Base-by-base conservation (phyloP, 2,329 filamentous ascomycete species). In the Venturia asperata region DNA sequence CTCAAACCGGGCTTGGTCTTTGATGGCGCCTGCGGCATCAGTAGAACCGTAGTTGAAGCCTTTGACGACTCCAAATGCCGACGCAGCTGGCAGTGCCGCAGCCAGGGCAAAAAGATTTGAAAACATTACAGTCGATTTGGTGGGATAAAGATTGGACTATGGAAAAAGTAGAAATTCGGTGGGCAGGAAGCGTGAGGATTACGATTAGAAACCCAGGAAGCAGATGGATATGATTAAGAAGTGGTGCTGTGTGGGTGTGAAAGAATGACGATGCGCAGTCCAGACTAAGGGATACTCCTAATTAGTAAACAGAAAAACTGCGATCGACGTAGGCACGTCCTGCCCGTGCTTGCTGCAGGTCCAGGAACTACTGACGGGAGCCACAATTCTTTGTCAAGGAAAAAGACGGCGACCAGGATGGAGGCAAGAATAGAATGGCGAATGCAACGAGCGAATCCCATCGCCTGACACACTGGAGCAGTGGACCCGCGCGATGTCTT, bases 21-120 rank as follows among this genome's bases (percentile, higher is more conserved):
- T 89, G 72, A 81, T 76, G 42, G 81, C 76, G 67, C 86, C 83
- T 70, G 85, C 83, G 61, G 80, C 82, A 72, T 86, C 85, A 67
- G 81, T 81, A 66, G 82, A 80, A 68, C 87, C 88, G 69, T 89
- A 91, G 81, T 91, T 91, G 84, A 91, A 91, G 70, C 89, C 89
- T 68, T 85, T 81, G 74, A 78, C 73, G 62, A 76, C 73, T 56
- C 52, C 52, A 37, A 56, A 56, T 45, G 76, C 76, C 64, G 76
- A 75, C 69, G 75, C 74, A 17, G 76, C 74, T 47, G 78, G 75
- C 63, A 81, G 62, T 21, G 77, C 68, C 55, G 74, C 72, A 45
- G 75, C 73, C 43, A 76, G 69, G 68, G 75, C 75, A 37, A 72
- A 13, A 47, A 77, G n/a, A 27, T 71, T 69, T 55, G 71, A 70